Evolutionary conservation across 257 asterid genomes (phyloP), one percentile per base, ranked within the genome.

Genomic region (Solanum bukasovii): DNA sequence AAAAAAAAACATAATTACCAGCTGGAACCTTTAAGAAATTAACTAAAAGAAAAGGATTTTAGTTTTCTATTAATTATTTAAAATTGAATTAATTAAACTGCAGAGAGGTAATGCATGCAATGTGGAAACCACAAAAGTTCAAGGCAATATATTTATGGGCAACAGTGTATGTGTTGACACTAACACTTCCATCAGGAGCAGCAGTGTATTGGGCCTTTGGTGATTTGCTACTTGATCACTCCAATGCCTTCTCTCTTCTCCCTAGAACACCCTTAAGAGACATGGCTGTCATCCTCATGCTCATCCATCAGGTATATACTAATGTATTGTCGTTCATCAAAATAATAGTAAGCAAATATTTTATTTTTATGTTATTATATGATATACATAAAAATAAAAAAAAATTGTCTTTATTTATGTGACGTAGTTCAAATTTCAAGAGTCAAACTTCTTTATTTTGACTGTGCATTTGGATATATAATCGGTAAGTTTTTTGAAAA

Each of bases 161-260:
- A 21, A 92, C 92, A 0, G 37, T 89, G 9, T 92, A 92, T 87
- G 94, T 92, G 2, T 83, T 92, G 88, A 92, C 93, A 6, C 31
- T 92, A 31, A 92, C 93, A 1, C 86, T 92, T 16, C 94, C 94
- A 21, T 92, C 93, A 10, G 92, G 93, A 10, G 49, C 91, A 4
- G 91, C 92, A 7, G 93, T 91, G 14, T 92, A 92, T 49, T 92
- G 94, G 94, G 94, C 94, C 33, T 92, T 92, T 27, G 94, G 94
- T 9, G 93, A 92, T 88, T 73, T 89, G 29, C 92, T 91, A 27
- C 92, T 92, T 84, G 90, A 92, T 87, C 92, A 87, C 49, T 90
- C 94, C 86, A 92, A 92, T 83, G 94, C 94, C 1, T 91, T 91
- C 56, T 73, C 93, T 21, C 92, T 92, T 13, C 92, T 92, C 44